phyloP scores from a whole-genome alignment of 2,329 filamentous ascomycete genomes.

The Apiospora pterosperma region DNA sequence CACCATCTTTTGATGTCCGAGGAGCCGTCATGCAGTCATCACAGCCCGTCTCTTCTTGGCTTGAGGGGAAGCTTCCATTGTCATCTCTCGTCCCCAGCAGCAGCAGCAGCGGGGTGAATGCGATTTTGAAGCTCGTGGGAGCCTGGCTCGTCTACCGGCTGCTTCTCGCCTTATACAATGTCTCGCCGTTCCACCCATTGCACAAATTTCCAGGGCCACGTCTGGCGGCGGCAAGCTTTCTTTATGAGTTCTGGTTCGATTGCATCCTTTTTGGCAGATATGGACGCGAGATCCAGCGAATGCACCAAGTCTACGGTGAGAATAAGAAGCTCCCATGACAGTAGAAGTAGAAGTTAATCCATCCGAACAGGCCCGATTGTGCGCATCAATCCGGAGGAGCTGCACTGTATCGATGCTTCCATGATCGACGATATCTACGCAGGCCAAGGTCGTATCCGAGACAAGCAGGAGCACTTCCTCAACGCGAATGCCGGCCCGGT shows the following conservation, averaged over 20 bases:
- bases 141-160: slow-evolving; percentile 6
- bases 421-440: slow-evolving; percentile 8
- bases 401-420: slow-evolving; percentile 2
- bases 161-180: slow-evolving; percentile 14
- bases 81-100: too few species aligned
- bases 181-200: slow-evolving; percentile 18
- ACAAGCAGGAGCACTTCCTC: slow-evolving; percentile 5
- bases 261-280: slow-evolving; percentile 14
- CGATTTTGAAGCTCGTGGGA: neutral
- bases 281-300: slow-evolving; percentile 12
- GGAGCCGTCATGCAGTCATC: too few species aligned
- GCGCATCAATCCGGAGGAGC: slow-evolving; percentile 7
- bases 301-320: slow-evolving; percentile 21
- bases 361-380: slow-evolving; percentile 4
- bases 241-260: slow-evolving; percentile 19
- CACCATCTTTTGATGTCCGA: too few species aligned
- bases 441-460: slow-evolving; percentile 3
- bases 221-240: slow-evolving; percentile 14
- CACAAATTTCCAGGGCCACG: slow-evolving; percentile 17
- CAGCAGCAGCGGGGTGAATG: neutral
- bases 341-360: neutral
- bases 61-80: too few species aligned
- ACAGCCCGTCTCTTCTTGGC: too few species aligned
- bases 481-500: slow-evolving; percentile 3
- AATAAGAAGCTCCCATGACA: neutral